These are phyloP conservation scores for Thalassiosira allenii DNA, from an alignment of 352 stramenopile species.

Conservation along the genomic window DNA sequence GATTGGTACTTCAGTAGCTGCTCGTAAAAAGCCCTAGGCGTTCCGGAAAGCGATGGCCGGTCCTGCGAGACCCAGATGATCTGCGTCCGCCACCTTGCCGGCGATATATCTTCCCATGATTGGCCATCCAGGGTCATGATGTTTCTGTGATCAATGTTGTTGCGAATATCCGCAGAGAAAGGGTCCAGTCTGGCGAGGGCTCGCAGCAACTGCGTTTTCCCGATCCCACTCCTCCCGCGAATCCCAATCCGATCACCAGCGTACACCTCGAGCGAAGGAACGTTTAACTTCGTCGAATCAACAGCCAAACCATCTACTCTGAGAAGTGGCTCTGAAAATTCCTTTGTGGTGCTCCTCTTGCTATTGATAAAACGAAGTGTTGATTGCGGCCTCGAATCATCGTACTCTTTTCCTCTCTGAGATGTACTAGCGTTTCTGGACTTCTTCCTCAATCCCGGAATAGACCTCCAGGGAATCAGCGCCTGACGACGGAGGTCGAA, in stretches of 20 bases:
- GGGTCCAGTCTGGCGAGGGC: slow-evolving; percentile 55
- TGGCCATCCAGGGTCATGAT: slow-evolving; percentile 21
- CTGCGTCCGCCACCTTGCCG: slow-evolving; percentile 40
- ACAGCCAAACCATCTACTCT: slow-evolving; percentile 35
- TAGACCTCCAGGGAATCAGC: slow-evolving; percentile 27
- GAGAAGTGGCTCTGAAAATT: slow-evolving; percentile 37
- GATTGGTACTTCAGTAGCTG: slow-evolving; percentile 43
- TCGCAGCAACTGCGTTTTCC: slow-evolving; percentile 67
- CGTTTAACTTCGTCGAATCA: slow-evolving; percentile 36
- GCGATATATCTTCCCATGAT: slow-evolving; percentile 9
- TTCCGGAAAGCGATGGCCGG: slow-evolving; percentile 33
- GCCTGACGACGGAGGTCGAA: slow-evolving; percentile 27
- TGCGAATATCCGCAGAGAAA: neutral
- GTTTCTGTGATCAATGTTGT: neutral
- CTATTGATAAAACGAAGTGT: no score
- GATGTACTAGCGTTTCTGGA: no score
- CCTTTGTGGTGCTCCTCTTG: no score
- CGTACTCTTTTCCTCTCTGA: no score
- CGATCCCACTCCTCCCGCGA: slow-evolving; percentile 43
- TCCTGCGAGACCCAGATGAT: slow-evolving; percentile 60
- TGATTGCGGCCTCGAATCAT: no score
- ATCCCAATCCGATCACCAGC: slow-evolving; percentile 48
- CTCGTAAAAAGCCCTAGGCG: slow-evolving; percentile 31
- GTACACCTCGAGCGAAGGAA: slow-evolving; percentile 37
- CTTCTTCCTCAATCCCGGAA: slow-evolving; percentile 33